Base-by-base conservation (phyloP, 257 asterid genomes). In the Petunia secreta region DNA sequence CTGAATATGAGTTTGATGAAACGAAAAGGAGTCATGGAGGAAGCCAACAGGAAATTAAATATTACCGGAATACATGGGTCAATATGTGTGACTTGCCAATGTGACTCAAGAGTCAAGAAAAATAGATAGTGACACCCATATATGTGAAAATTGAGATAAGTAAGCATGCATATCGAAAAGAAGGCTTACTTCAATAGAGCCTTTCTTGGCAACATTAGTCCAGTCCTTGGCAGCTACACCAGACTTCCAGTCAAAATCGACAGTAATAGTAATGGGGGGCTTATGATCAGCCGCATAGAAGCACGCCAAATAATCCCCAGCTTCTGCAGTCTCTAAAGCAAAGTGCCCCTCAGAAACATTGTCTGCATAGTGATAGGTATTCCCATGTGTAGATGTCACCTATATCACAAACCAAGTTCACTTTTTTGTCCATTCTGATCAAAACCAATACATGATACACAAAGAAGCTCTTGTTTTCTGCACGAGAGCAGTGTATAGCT, bases 141-240 rank as follows among this genome's bases (percentile, higher is more conserved):
- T 44, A 44, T 6, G 1, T 69, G 43, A 44, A 8, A 69, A 46
- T 16, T 44, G 76, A 68, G 40, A 43, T 8, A 4, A 44, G 41
- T 4, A 9, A 15, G 1, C 40, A 53, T 37, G 16, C 34, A n/a
- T 6, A 38, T 50, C 25, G 40, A 66, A 57, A 75, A 62, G 11
- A 69, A 68, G 60, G 75, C 94, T 87, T 87, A 95, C 99, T 81
- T 93, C 99, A 80, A 95, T 87, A 7, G 98, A 92, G 74, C 94
- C 94, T 83, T 95, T 95, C 87, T 95, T 95, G 55, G 97, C 99
- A 25, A 95, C 94, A 85, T 82, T 92, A 38, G 92, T 64, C 99
- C 98, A 93, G 55, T 93, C 99, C 92, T 93, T 93, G 41, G 99
- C 91, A 76, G 97, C 97, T 80, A 95, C 85, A 53, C 98, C 99